Percentiles rank a stretch among this genome's conserved stretches.
Evolutionary conservation across 2,329 filamentous ascomycete genomes (phyloP).

Genomic region (Sphaceloma murrayae): DNA sequence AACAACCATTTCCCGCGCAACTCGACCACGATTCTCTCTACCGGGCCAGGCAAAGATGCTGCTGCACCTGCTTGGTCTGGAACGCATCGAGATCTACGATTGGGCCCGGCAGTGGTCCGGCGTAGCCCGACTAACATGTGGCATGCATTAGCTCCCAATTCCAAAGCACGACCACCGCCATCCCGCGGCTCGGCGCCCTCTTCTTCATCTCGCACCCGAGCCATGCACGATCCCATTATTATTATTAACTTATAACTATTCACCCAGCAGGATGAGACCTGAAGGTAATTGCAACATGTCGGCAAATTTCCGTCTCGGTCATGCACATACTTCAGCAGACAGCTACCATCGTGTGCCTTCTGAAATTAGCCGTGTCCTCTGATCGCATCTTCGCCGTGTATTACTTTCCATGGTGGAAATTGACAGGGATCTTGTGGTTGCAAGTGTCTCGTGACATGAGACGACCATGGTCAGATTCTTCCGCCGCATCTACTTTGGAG

Average conservation of each 20-base stretch:
- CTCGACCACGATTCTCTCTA: no score
- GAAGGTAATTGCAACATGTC: no score
- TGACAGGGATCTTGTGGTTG: constrained; percentile 1
- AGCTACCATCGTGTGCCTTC: not conserved
- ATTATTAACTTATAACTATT: no score
- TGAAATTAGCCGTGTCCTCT: constrained; percentile 13
- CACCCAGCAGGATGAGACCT: no score
- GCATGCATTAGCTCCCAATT: constrained; percentile 8
- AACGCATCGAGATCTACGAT: not conserved
- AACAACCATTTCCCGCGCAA: no score
- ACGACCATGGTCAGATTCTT: constrained; percentile 10
- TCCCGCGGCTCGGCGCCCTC: no score
- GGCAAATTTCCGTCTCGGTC: no score
- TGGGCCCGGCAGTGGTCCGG: constrained; percentile 12
- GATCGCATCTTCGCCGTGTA: not conserved
- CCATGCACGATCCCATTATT: no score
- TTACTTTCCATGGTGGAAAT: constrained; percentile 1
- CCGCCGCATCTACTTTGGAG: constrained; percentile 10
- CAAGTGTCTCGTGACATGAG: constrained; percentile 4
- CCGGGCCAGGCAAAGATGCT: no score
- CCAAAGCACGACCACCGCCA: not conserved
- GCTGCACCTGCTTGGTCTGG: constrained; percentile 12
- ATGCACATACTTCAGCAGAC: not conserved
- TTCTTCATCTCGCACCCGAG: constrained; percentile 13
- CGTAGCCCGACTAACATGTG: constrained; percentile 2